These are phyloP conservation scores for Withania somnifera DNA, from an alignment of 305 asterid species.

Conservation along the genomic window DNA sequence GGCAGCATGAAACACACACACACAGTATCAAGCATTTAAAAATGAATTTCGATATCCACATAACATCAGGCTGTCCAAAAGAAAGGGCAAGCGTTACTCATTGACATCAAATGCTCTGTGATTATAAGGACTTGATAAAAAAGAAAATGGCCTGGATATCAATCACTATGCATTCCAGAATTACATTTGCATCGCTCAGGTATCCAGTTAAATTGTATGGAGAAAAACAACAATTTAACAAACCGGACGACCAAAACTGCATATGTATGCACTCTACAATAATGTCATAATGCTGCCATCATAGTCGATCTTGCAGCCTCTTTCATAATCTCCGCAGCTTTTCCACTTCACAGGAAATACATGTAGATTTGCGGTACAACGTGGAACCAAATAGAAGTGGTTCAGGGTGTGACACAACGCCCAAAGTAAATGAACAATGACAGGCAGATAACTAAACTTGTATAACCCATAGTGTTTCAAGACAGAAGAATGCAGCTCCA, in stretches of 20 bases:
- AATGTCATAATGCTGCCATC: slow-evolving; percentile 58
- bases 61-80: background rate
- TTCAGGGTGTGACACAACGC: slow-evolving; percentile 1
- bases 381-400: background rate
- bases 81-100: background rate
- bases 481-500: slow-evolving; percentile 56
- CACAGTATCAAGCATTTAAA: background rate
- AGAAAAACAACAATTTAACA: background rate
- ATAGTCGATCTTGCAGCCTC: slow-evolving; percentile 79
- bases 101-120: background rate
- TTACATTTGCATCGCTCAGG: background rate
- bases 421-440: background rate
- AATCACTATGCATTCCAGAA: background rate
- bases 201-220: no score
- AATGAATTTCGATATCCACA: background rate
- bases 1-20: background rate
- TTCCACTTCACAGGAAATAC: slow-evolving; percentile 96
- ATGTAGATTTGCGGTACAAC: slow-evolving; percentile 72
- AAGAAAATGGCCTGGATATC: background rate
- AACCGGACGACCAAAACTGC: background rate
- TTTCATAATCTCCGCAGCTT: slow-evolving; percentile 78
- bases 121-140: background rate
- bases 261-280: background rate
- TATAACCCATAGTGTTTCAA: slow-evolving; percentile 88
- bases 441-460: slow-evolving; percentile 37